Evolutionary conservation across 768 basidiomycete genomes (phyloP), one percentile per base, ranked within the genome.

Genomic region (Flagelloscypha sp.): DNA sequence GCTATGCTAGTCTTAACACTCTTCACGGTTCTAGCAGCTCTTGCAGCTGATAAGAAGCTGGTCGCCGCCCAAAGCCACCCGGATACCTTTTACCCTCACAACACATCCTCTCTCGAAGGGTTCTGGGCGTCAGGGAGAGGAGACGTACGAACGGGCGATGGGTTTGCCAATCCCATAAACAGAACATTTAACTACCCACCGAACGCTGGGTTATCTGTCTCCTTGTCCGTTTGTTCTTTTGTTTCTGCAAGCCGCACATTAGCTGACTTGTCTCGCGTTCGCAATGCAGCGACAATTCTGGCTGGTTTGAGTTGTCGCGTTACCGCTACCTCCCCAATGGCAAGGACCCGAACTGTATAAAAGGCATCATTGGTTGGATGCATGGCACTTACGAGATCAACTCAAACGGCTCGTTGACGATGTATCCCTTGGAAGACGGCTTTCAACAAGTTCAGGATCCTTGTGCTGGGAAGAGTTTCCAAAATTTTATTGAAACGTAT

Each of bases 371-470:
- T 49, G 73, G 76, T 48, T 99, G 87, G 86, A 78, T 77, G 44
- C 95, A 98, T 55, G 95, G 95, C 9, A 79, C 56, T 19, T 92
- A 81, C 59, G 40, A 52, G 0, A 58, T 84, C 29, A 61, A 74
- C 40, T 15, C 62, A 35, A 93, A 97, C 50, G 90, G 90, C 6
- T 94, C 89, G 7, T 74, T 98, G 40, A 55, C 72, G 25, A 61
- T 89, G 49, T 59, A 52, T 3, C 86, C 92, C 2, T 72, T 89
- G 43, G 73, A 68, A 12, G 94, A 99, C 54, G 94, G 94, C 11
- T 86, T 76, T 59, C 89, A 95, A 55, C 93, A 94, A 66, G 72
- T 97, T 25, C 90, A 99, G 65, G 84, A 93, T 46, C 83, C 90
- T 0, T 99, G 94, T 51, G 84, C 83, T 1, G 85, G 90, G 7